phyloP scores from a whole-genome alignment of 179 eudicot genomes.

The Beta lomatogona region DNA sequence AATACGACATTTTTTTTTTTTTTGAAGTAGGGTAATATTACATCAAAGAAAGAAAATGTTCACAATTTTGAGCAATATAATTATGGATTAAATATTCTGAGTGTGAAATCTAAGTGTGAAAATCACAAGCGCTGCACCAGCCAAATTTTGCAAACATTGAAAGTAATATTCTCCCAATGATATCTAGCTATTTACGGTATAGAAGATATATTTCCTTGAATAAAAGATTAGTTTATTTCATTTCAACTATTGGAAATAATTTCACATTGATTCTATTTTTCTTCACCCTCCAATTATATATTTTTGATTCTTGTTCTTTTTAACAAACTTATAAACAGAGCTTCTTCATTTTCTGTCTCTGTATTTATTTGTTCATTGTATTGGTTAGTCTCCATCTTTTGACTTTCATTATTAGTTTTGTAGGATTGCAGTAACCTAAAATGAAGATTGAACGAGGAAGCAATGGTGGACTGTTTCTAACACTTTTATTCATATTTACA shows the following conservation, averaged over 20 bases:
- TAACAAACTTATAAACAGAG: neutral
- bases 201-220: neutral
- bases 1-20: too few species aligned
- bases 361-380: neutral
- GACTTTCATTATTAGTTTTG: neutral
- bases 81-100: too few species aligned
- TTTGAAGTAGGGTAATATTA: too few species aligned
- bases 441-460: constrained; percentile 5
- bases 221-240: neutral
- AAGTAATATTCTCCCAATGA: neutral
- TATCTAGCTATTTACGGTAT: neutral
- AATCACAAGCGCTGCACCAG: too few species aligned
- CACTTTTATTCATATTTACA: neutral
- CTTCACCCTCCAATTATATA: neutral
- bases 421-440: neutral
- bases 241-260: neutral
- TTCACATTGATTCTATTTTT: neutral
- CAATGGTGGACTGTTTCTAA: neutral
- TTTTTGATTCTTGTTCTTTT: neutral
- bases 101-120: too few species aligned
- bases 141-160: neutral
- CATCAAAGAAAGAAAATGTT: too few species aligned
- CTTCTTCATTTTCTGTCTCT: neutral
- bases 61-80: too few species aligned
- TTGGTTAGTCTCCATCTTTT: neutral